Conservation (phyloP, 371 early-diverging fungal genomes). For the Mortierella sp. region DNA sequence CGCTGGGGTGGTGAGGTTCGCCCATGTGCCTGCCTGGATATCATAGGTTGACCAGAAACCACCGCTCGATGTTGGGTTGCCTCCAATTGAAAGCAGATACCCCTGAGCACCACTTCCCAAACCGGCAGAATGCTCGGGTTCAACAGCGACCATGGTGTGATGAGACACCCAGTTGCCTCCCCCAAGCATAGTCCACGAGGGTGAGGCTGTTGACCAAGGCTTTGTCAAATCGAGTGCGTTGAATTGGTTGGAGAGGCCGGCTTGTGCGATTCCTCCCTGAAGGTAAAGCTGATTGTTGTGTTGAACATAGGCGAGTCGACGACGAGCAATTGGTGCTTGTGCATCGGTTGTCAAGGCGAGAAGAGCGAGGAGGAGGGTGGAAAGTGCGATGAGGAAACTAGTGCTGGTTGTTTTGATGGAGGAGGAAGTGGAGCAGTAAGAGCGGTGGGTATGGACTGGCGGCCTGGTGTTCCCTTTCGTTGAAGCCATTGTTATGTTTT, state of each 20-base stretch:
- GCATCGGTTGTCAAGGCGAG: conserved; percentile 4
- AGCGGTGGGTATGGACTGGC: background rate
- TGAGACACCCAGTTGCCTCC: conserved; percentile 32
- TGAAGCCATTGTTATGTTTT: background rate
- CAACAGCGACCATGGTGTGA: conserved; percentile 23
- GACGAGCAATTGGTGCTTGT: conserved; percentile 17
- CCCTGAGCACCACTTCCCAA: conserved; percentile 20
- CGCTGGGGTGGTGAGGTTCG: background rate
- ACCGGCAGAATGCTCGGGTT: conserved; percentile 10
- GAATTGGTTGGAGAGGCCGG: conserved; percentile 15
- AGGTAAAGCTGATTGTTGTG: conserved; percentile 28
- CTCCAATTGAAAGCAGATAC: conserved; percentile 23
- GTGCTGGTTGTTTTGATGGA: background rate
- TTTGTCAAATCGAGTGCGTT: conserved; percentile 30
- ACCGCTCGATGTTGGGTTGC: background rate
- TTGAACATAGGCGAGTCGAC: conserved; percentile 34
- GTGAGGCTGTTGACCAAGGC: conserved; percentile 22
- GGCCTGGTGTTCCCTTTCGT: background rate
- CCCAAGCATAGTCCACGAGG: conserved; percentile 19
- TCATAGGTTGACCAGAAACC: conserved; percentile 23
- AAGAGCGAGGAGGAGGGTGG: conserved; percentile 1
- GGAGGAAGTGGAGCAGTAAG: background rate
- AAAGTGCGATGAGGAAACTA: background rate
- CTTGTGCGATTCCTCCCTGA: conserved; percentile 33
- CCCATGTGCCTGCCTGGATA: conserved; percentile 18